Conservation (phyloP, 441 rosid genomes). For the Breynia disticha region DNA sequence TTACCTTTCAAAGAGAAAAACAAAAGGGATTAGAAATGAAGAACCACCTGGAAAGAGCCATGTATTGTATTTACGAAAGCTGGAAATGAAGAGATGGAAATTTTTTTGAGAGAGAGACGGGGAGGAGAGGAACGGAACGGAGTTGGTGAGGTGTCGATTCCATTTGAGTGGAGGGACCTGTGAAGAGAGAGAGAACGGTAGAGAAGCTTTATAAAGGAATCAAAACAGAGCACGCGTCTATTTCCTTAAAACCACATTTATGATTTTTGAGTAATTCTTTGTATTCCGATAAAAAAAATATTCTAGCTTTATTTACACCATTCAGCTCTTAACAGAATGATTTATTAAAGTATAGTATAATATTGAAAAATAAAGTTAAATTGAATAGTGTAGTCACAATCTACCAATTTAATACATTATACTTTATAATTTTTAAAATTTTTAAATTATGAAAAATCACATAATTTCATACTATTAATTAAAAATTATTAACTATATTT, state of each 20-base stretch:
- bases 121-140: slow-evolving; percentile 5
- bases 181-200: slow-evolving; percentile 8
- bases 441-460: no score
- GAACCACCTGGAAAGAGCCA: neutral
- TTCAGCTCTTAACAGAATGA: no score
- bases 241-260: slow-evolving; percentile 18
- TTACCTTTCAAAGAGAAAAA: slow-evolving; percentile 7
- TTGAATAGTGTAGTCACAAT: no score
- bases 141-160: slow-evolving; percentile 19
- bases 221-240: slow-evolving; percentile 24
- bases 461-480: no score
- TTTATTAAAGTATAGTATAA: no score
- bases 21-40: slow-evolving; percentile 1
- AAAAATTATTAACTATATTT: no score
- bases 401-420: no score
- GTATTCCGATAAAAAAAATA: no score
- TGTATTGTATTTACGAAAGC: neutral
- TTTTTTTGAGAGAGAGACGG: slow-evolving; percentile 7
- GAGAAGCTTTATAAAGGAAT: slow-evolving; percentile 23
- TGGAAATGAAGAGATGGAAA: slow-evolving; percentile 7
- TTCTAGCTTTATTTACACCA: no score
- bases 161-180: neutral
- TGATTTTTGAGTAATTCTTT: no score
- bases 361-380: no score
- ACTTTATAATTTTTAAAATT: no score